Conservation (phyloP, 306 rosid species). For the Rosa persica region DNA sequence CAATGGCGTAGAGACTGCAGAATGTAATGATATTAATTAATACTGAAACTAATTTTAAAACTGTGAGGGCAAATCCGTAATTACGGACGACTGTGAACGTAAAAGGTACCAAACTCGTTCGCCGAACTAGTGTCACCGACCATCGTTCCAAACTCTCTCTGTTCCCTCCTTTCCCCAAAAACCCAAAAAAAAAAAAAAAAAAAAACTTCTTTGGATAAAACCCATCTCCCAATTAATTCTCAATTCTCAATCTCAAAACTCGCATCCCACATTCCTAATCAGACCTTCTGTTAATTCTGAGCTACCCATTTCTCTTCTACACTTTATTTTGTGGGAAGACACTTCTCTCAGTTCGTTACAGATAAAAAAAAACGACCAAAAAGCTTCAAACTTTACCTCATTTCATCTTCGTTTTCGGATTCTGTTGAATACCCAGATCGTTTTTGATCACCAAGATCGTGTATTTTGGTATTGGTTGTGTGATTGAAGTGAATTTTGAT, state of each 20-base stretch:
- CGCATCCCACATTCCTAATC: neutral
- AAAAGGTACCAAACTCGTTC: neutral
- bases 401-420: neutral
- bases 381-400: conserved; percentile 15
- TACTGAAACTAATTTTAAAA: neutral
- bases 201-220: neutral
- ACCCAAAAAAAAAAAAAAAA: neutral
- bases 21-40: neutral
- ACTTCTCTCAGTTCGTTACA: neutral
- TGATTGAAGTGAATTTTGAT: neutral
- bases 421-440: neutral
- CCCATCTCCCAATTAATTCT: neutral
- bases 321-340: neutral
- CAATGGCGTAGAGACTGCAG: neutral
- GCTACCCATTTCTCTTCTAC: conserved; percentile 1
- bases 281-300: neutral
- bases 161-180: conserved; percentile 9
- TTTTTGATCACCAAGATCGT: neutral
- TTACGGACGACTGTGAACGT: neutral
- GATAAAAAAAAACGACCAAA: neutral
- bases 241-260: neutral
- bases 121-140: conserved; percentile 4
- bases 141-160: neutral
- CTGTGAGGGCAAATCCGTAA: neutral
- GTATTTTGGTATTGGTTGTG: neutral